phyloP scores from a whole-genome alignment of 257 asterid species.

The Solanum dulcamara region DNA sequence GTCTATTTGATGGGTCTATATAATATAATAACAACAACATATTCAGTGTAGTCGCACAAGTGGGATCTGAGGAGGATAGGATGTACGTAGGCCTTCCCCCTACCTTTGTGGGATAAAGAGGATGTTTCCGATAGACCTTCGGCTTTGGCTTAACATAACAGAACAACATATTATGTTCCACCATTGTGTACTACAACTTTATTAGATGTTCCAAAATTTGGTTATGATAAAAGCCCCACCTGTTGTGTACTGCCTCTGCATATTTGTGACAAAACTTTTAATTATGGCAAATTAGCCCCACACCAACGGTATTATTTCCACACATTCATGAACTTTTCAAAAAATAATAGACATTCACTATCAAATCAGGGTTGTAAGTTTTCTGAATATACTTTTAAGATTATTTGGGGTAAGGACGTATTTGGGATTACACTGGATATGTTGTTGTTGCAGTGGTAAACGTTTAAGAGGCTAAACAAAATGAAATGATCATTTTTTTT shows the following conservation, averaged over 20 bases:
- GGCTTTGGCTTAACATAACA: neutral
- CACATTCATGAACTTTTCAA: neutral
- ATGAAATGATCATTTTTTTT: neutral
- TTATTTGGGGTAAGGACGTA: neutral
- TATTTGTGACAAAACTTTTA: neutral
- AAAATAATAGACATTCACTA: neutral
- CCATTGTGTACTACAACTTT: neutral
- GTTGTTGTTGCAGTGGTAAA: neutral
- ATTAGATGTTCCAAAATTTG: neutral
- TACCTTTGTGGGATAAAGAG: neutral
- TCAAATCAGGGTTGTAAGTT: neutral
- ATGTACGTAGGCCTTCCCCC: neutral
- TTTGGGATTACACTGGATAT: neutral
- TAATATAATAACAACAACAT: neutral
- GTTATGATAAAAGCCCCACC: neutral
- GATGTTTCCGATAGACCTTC: neutral
- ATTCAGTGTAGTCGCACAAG: neutral
- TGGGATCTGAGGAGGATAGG: fast-evolving
- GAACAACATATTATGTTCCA: neutral
- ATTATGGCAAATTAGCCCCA: neutral
- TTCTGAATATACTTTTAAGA: neutral
- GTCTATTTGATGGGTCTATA: neutral
- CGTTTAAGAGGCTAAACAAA: neutral
- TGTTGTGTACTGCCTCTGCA: neutral
- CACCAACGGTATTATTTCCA: neutral